Percentiles rank a stretch among this genome's conserved stretches.
Conservation (phyloP, 2,329 filamentous ascomycete genomes). For the Colletotrichum endophyticum region DNA sequence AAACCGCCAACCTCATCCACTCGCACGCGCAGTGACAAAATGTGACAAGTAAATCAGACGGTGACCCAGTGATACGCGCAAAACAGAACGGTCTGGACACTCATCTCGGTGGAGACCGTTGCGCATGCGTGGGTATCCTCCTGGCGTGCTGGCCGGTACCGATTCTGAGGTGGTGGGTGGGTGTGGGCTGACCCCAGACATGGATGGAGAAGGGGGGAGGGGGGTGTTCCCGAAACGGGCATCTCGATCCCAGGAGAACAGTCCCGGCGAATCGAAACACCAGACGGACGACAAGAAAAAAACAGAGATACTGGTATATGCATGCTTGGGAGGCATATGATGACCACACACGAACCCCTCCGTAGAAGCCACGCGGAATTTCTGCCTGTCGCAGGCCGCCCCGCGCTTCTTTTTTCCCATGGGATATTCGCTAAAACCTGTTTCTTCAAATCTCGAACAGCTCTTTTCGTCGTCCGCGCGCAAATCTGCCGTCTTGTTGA, state of each 20-base stretch:
- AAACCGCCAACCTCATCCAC: not conserved
- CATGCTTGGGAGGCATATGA: not conserved
- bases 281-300: not conserved
- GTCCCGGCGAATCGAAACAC: not conserved
- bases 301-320: not conserved
- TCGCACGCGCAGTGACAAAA: not conserved
- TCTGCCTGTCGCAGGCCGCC: not conserved
- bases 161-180: not conserved
- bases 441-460: not conserved
- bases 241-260: slow-evolving; percentile 3
- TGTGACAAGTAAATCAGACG: not conserved
- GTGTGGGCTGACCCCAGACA: slow-evolving; percentile 8
- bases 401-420: not conserved
- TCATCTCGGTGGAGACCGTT: not conserved
- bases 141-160: not conserved
- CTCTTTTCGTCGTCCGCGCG: not conserved
- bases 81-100: slow-evolving; percentile 12
- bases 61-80: not conserved
- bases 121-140: not conserved
- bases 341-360: not conserved
- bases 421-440: not conserved
- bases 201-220: not conserved
- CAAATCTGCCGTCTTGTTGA: not conserved
- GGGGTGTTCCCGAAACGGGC: slow-evolving; percentile 10
- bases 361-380: not conserved